Percentiles rank a stretch among this genome's conserved stretches.
These are phyloP conservation scores for Colletotrichum musae DNA, from an alignment of 2,329 filamentous ascomycete genomes.

Conservation along the genomic window DNA sequence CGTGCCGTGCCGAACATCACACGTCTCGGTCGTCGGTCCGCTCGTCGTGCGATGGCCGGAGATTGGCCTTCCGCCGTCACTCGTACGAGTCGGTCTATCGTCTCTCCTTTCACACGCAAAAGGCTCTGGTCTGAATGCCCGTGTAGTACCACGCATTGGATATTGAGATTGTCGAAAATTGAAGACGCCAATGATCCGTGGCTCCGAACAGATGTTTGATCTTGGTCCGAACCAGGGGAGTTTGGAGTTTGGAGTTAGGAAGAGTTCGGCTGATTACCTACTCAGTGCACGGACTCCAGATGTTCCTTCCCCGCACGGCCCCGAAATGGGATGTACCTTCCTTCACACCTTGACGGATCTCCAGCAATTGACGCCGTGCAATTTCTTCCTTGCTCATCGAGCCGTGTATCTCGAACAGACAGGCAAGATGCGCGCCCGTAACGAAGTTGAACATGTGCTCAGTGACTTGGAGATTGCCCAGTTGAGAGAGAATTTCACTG, in stretches of 20 bases:
- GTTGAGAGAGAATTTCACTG: constrained; percentile 49
- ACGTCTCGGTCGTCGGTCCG: neutral
- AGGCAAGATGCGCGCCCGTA: neutral
- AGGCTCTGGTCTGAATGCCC: too few species aligned
- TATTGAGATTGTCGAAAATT: too few species aligned
- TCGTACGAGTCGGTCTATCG: neutral
- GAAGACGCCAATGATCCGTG: too few species aligned
- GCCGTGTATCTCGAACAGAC: neutral
- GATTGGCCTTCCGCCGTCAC: constrained; percentile 6
- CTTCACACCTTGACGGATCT: neutral
- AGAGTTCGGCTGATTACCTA: neutral
- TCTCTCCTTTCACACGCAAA: neutral
- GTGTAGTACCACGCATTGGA: too few species aligned
- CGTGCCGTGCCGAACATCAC: constrained; percentile 8
- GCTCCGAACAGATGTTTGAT: neutral
- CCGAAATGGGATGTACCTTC: too few species aligned
- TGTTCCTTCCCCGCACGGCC: constrained; percentile 19
- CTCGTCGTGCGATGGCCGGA: neutral
- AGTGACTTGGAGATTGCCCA: constrained; percentile 16
- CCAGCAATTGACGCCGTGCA: neutral
- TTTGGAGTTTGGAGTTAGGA: neutral
- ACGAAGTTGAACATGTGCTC: neutral
- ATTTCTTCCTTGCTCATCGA: neutral
- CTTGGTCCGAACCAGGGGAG: too few species aligned
- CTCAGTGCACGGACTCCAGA: constrained; percentile 21